Base-by-base conservation (phyloP, 768 basidiomycete species). In the Leccinum subgranulosum region DNA sequence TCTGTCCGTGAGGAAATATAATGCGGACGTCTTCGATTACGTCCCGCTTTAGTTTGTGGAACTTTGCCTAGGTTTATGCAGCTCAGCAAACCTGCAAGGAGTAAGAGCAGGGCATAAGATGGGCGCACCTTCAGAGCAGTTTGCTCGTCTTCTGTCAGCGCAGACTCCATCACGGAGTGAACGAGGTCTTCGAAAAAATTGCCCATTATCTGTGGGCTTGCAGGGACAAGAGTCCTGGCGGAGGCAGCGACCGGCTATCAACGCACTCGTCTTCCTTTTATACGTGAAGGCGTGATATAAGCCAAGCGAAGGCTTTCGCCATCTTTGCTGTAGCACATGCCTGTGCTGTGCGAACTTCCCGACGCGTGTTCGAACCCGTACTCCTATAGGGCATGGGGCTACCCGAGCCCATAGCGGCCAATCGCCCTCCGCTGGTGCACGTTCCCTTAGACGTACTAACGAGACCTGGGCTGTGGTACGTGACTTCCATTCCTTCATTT, bases 141-240 rank as follows among this genome's bases (percentile, higher is more conserved):
- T 47, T 70, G 66, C 45, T 70, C 69, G 7, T 70, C 61, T 6
- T 29, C 58, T 3, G 64, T 63, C 56, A 70, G 27, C 34, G 66
- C 61, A 3, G 49, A 49, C 47, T 70, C 58, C 5, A 69, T 46
- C 29, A 68, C 46, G 3, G 49, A n/a, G 29, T 72, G 66, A 4
- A 49, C 57, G 14, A 70, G 61, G 59, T 70, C 70, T 57, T 72
- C 70, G 23, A 70, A 62, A 49, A 72, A 70, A 46, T 65, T 66
- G 39, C 69, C 70, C 69, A 70, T 70, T 33, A 7, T 19, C 23
- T 49, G 49, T 10, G 8, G n/a, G 71, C 71, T 72, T 25, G 46
- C 9, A 39, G 12, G 8, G 27, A 17, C 8, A 14, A 25, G 19
- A 33, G 17, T 15, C 39, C 23, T 7, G 46, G 27, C 23, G 15